Percentiles rank a stretch among this genome's conserved stretches.
Evolutionary conservation across 495 filamentous ascomycete genomes (phyloP).

Genomic region (Xylaria curta): DNA sequence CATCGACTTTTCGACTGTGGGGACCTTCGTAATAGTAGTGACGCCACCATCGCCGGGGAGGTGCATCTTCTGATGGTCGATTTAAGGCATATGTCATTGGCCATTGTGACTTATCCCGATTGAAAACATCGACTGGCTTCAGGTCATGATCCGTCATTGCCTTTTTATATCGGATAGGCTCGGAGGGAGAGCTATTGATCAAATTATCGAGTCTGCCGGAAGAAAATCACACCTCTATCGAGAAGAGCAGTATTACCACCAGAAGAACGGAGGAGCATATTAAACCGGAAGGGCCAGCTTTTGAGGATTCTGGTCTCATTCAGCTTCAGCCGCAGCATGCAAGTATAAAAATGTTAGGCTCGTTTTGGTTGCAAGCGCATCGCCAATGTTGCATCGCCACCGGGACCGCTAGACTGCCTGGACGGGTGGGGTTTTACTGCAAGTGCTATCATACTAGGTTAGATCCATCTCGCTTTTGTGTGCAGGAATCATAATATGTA

Average conservation of each 20-base stretch:
- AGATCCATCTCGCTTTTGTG: too few species aligned
- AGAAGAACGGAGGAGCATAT: not conserved
- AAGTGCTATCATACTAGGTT: not conserved
- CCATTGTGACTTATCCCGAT: slow-evolving; percentile 31
- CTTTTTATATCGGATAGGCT: not conserved
- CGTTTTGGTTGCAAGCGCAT: not conserved
- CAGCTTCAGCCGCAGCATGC: not conserved
- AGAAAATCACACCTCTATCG: not conserved
- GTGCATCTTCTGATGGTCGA: not conserved
- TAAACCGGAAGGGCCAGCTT: not conserved
- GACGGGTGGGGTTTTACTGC: not conserved
- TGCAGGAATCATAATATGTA: too few species aligned
- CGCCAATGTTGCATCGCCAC: not conserved
- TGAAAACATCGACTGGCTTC: not conserved
- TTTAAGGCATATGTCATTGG: slow-evolving; percentile 26
- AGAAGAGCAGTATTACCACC: not conserved
- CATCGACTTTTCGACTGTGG: not conserved
- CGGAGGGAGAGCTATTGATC: not conserved
- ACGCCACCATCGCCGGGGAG: slow-evolving; percentile 25
- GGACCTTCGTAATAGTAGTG: slow-evolving; percentile 23
- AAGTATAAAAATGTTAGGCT: not conserved
- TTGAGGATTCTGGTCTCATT: not conserved
- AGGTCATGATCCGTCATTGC: not conserved
- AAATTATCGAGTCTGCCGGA: not conserved
- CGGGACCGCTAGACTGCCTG: not conserved